Conservation (phyloP, 2,329 filamentous ascomycete genomes). For the Nigrospora osmanthi region DNA sequence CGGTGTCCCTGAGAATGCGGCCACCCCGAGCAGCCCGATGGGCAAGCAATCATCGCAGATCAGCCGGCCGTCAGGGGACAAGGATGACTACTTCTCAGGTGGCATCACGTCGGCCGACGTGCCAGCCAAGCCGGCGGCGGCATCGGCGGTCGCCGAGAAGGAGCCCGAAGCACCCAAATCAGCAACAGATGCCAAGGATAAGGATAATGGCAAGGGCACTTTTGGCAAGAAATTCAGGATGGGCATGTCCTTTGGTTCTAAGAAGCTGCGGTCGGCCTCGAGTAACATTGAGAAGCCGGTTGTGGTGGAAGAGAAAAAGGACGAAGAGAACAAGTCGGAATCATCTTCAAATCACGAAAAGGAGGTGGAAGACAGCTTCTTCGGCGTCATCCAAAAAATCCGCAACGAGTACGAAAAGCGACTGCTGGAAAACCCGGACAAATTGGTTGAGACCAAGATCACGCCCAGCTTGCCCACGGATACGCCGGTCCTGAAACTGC, state of each 20-base stretch:
- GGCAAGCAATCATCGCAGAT: slow-evolving; percentile 49
- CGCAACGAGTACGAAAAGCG: slow-evolving; percentile 66
- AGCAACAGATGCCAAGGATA: slow-evolving; percentile 37
- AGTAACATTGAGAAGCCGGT: slow-evolving; percentile 65
- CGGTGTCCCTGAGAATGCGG: slow-evolving; percentile 38
- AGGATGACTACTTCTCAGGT: slow-evolving; percentile 72
- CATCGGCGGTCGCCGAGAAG: slow-evolving; percentile 36
- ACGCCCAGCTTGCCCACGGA: slow-evolving; percentile 64
- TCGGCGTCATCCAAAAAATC: slow-evolving; percentile 65
- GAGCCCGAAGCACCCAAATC: slow-evolving; percentile 33
- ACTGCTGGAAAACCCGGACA: slow-evolving; percentile 45
- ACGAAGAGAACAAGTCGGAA: slow-evolving; percentile 46
- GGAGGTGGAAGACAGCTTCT: slow-evolving; percentile 67
- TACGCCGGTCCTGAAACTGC: slow-evolving; percentile 68
- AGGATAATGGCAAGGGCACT: slow-evolving; percentile 50
- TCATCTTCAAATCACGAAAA: slow-evolving; percentile 60
- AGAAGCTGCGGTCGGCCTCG: slow-evolving; percentile 69
- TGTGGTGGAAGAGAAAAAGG: slow-evolving; percentile 68
- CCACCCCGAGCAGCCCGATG: slow-evolving; percentile 33
- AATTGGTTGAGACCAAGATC: slow-evolving; percentile 53
- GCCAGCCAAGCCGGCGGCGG: slow-evolving; percentile 36
- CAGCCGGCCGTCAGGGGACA: slow-evolving; percentile 53
- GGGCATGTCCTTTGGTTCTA: slow-evolving; percentile 61
- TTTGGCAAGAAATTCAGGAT: slow-evolving; percentile 25
- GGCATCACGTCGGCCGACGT: slow-evolving; percentile 41